A percentile compares a stretch with the other conserved stretches of the same genome.
These are phyloP conservation scores for Leccinum pachyderme DNA, from an alignment of 1,284 basidiomycete species.

Conservation along the genomic window DNA sequence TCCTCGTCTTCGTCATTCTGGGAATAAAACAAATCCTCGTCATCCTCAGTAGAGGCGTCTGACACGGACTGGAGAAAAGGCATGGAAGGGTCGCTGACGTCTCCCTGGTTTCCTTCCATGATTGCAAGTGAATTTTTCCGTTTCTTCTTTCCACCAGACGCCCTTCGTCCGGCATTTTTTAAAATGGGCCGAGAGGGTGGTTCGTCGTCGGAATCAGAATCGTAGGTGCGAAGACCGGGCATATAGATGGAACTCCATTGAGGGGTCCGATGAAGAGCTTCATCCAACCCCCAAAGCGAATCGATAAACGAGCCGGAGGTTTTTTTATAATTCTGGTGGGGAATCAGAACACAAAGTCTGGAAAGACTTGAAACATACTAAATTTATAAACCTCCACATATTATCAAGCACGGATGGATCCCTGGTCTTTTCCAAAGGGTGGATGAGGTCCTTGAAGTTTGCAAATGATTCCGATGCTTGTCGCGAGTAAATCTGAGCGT, in stretches of 20 bases:
- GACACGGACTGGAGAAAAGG: constrained; percentile 67
- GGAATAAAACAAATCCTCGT: constrained; percentile 30
- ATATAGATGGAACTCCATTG: constrained; percentile 56
- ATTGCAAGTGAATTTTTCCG: constrained; percentile 48
- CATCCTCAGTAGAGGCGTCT: constrained; percentile 47
- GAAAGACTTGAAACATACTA: constrained; percentile 36
- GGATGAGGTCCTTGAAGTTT: constrained; percentile 55
- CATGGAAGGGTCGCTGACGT: constrained; percentile 53
- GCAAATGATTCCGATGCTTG: constrained; percentile 49
- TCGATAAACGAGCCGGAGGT: constrained; percentile 54
- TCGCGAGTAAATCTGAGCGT: constrained; percentile 61
- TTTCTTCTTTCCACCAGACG: constrained; percentile 26
- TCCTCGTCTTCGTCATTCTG: constrained; percentile 38
- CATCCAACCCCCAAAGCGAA: constrained; percentile 61
- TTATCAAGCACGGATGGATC: constrained; percentile 47
- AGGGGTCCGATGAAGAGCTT: constrained; percentile 49
- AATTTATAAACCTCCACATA: constrained; percentile 64
- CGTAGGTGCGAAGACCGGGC: constrained; percentile 25
- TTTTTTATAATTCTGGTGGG: constrained; percentile 54
- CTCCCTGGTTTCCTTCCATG: constrained; percentile 39
- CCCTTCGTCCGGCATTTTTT: constrained; percentile 23
- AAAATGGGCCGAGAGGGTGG: constrained; percentile 11
- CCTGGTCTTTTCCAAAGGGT: constrained; percentile 56
- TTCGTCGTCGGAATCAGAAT: constrained; percentile 22
- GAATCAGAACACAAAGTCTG: not conserved